Conservation (phyloP, 192 early-diverging fungal species). For the Pecoramyces ruminantium region DNA sequence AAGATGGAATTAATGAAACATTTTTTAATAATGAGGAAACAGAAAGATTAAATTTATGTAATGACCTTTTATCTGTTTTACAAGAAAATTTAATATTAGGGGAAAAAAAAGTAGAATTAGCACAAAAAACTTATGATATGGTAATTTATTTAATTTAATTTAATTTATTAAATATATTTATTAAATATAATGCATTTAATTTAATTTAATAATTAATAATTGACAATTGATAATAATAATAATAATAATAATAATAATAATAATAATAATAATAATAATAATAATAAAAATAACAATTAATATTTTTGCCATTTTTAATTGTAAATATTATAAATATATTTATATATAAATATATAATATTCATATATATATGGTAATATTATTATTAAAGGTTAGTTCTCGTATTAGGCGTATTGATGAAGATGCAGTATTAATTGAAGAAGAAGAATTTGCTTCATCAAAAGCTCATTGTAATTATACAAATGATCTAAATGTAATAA, state of each 20-base stretch:
- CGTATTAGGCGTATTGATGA: not conserved
- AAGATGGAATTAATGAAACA: constrained; percentile 30
- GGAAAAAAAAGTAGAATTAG: constrained; percentile 85
- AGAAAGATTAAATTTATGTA: constrained; percentile 11
- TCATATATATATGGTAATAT: not conserved
- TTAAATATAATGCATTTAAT: too few relatives aligned
- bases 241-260: too few relatives aligned
- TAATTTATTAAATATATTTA: too few relatives aligned
- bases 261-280: too few relatives aligned
- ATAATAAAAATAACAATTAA: too few relatives aligned
- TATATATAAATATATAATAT: not conserved
- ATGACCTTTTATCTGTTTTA: constrained; percentile 14
- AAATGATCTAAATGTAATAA: not conserved
- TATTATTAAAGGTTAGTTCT: not conserved
- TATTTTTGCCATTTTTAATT: too few relatives aligned
- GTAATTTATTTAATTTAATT: constrained; percentile 32
- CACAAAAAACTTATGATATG: constrained; percentile 82
- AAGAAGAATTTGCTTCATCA: not conserved
- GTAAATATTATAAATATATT: too few relatives aligned
- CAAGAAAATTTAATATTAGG: constrained; percentile 67
- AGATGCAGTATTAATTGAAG: not conserved
- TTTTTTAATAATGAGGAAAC: constrained; percentile 25
- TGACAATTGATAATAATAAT: too few relatives aligned
- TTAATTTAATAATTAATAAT: too few relatives aligned
- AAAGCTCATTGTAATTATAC: not conserved